These are phyloP conservation scores for Pseudogymnoascus sp. DNA, from an alignment of 2,329 filamentous ascomycete species.

Conservation along the genomic window DNA sequence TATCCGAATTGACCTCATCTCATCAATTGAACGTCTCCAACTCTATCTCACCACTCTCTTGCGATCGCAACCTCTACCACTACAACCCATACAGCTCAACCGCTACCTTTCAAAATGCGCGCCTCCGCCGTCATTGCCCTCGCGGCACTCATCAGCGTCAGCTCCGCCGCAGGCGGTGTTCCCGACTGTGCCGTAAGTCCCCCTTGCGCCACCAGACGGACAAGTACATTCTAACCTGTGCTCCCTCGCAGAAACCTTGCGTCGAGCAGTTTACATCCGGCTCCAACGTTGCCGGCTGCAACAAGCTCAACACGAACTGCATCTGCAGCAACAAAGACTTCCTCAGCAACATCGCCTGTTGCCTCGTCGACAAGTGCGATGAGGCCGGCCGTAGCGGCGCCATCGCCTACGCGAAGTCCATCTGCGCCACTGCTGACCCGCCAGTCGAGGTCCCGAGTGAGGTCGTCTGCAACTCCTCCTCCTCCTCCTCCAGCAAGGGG, in stretches of 20 bases:
- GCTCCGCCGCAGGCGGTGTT: constrained; percentile 29
- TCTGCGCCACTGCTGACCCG: constrained; percentile 28
- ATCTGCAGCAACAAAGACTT: constrained; percentile 41
- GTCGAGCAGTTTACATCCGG: constrained; percentile 31
- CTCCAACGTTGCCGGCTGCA: constrained; percentile 33
- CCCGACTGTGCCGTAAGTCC: constrained; percentile 49
- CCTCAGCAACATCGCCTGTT: constrained; percentile 41
- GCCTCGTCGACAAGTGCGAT: constrained; percentile 38
- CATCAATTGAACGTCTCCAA: neutral
- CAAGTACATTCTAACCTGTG: neutral
- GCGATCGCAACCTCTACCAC: constrained; percentile 11
- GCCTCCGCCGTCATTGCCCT: constrained; percentile 35
- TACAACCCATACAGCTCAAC: constrained; percentile 9
- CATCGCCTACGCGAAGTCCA: constrained; percentile 27
- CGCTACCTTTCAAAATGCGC: constrained; percentile 12
- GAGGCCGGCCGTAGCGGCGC: constrained; percentile 32
- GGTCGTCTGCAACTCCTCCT: constrained; percentile 1
- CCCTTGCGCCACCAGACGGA: neutral
- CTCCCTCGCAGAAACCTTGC: constrained; percentile 25
- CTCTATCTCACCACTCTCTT: constrained; percentile 5
- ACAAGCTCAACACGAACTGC: constrained; percentile 36
- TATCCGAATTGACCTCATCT: neutral
- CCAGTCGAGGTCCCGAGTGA: constrained; percentile 21
- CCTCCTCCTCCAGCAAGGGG: neutral
- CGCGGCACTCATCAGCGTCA: constrained; percentile 39